phyloP scores from a whole-genome alignment of 345 rosid genomes.

The Euphorbia lathyris region DNA sequence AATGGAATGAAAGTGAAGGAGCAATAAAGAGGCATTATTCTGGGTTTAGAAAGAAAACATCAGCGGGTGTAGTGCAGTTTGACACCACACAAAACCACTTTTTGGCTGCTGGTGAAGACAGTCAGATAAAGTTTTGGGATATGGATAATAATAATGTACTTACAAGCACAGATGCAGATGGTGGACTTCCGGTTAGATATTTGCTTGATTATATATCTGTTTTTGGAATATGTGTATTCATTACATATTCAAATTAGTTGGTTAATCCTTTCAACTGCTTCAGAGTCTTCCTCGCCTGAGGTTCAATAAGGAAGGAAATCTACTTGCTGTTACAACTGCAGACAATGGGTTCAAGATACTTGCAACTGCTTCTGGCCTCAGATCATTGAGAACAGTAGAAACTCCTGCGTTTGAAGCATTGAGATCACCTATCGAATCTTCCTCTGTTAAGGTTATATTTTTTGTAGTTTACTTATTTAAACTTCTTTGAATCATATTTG shows the following conservation, averaged over 20 bases:
- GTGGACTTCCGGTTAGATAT: constrained; percentile 82
- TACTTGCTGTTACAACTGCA: constrained; percentile 82
- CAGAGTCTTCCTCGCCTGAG: constrained; percentile 76
- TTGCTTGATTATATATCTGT: constrained; percentile 16
- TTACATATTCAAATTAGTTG: neutral
- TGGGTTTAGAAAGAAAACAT: constrained; percentile 64
- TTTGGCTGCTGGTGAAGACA: constrained; percentile 86
- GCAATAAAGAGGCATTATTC: constrained; percentile 66
- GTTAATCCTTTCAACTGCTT: constrained; percentile 19
- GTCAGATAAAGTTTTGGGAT: constrained; percentile 90
- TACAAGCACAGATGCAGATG: constrained; percentile 67
- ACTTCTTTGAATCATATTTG: constrained; percentile 12
- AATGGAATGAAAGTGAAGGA: constrained; percentile 96
- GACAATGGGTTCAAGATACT: constrained; percentile 93
- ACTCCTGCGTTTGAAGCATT: constrained; percentile 57
- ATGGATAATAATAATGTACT: constrained; percentile 64
- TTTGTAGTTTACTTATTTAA: constrained; percentile 12
- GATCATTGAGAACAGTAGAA: constrained; percentile 57
- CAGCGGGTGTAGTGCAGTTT: constrained; percentile 61
- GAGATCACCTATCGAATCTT: constrained; percentile 61
- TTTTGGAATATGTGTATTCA: neutral
- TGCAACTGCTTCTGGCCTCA: constrained; percentile 64
- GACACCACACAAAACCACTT: constrained; percentile 85
- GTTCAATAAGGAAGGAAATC: constrained; percentile 85
- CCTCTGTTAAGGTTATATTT: constrained; percentile 46